These are phyloP conservation scores for Trichoderma sp. DNA, from an alignment of 2,329 filamentous ascomycete species.

Conservation along the genomic window DNA sequence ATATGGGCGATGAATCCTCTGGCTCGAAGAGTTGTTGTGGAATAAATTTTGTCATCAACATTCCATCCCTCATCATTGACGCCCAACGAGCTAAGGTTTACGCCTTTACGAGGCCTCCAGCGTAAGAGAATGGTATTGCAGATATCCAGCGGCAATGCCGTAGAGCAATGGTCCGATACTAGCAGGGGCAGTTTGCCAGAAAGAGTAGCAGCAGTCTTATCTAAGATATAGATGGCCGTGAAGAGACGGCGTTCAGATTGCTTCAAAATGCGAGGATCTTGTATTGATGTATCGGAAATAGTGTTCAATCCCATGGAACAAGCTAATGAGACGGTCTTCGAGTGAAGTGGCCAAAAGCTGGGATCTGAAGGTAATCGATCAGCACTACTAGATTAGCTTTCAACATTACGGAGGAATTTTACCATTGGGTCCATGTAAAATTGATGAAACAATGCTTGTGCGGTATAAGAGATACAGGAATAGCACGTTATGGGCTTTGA, in stretches of 20 bases:
- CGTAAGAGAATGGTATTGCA: background rate
- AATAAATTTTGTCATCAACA: background rate
- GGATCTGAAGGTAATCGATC: background rate
- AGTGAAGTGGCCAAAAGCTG: background rate
- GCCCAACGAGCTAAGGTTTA: background rate
- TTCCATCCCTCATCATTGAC: background rate
- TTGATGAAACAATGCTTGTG: conserved; percentile 2
- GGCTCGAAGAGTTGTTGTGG: background rate
- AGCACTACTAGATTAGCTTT: background rate
- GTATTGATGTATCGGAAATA: background rate
- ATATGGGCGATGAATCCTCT: background rate
- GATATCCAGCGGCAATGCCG: background rate
- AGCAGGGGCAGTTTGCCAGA: background rate
- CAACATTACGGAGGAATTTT: background rate
- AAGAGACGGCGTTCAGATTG: conserved; percentile 3
- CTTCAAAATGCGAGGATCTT: background rate
- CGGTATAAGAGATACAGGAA: background rate
- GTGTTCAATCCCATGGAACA: background rate
- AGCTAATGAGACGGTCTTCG: background rate
- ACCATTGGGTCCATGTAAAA: background rate
- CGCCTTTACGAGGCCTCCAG: background rate
- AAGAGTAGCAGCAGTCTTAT: background rate
- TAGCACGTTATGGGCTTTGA: background rate
- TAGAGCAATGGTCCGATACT: background rate
- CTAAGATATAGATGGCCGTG: conserved; percentile 1